These are phyloP conservation scores for Wickerhamiella domercqiae DNA, from an alignment of 805 yeast species.

Conservation along the genomic window DNA sequence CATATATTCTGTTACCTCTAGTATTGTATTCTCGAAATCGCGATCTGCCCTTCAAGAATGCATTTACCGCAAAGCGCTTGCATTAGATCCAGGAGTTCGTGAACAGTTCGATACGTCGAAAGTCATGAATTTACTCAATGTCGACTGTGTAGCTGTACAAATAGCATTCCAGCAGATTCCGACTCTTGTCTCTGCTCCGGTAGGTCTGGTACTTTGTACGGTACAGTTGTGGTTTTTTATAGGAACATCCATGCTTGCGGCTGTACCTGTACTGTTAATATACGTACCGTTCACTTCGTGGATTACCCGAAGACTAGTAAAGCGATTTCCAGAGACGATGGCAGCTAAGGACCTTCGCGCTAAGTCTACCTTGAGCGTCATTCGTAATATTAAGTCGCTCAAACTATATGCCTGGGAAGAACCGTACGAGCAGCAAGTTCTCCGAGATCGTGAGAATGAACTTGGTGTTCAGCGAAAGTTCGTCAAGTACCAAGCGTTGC, in stretches of 20 bases:
- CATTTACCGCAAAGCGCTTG: conserved; percentile 68
- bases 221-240: conserved; percentile 52
- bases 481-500: conserved; percentile 37
- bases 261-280: conserved; percentile 55
- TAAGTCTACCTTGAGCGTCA: conserved; percentile 67
- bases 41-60: conserved; percentile 21
- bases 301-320: conserved; percentile 42
- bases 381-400: conserved; percentile 78
- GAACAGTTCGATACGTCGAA: conserved; percentile 67
- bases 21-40: conserved; percentile 3
- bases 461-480: conserved; percentile 50
- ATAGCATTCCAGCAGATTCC: conserved; percentile 61
- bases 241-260: conserved; percentile 85
- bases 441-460: conserved; percentile 65
- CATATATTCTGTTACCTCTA: conserved; percentile 3
- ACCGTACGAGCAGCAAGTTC: conserved; percentile 63
- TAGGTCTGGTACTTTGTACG: conserved; percentile 63
- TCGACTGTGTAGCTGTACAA: conserved; percentile 76
- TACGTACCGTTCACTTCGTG: conserved; percentile 65
- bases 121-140: conserved; percentile 84
- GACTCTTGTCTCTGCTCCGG: conserved; percentile 79
- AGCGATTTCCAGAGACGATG: conserved; percentile 68
- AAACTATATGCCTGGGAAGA: conserved; percentile 93
- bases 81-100: conserved; percentile 49
- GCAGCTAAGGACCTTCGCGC: conserved; percentile 78